Evolutionary conservation across 345 rosid genomes (phyloP), one percentile per base, ranked within the genome.

Genomic region (Melaleuca quinquenervia): DNA sequence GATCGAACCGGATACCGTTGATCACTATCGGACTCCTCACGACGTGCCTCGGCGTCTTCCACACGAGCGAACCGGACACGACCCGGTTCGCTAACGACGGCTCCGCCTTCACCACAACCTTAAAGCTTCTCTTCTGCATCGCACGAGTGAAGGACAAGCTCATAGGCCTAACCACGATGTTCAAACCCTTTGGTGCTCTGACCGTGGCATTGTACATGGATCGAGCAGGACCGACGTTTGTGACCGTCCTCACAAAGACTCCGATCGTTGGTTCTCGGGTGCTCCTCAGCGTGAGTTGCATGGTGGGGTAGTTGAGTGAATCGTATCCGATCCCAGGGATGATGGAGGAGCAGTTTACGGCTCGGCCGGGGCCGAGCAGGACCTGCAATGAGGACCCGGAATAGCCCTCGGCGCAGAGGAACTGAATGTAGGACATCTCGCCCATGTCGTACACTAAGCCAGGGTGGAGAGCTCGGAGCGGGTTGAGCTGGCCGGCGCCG

Each of bases 401-500:
- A 89, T 94, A 95, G 85, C 98, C 99, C 90, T 96, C 98, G 0
- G 75, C 91, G 53, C 99, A 95, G 32, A 96, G 88, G 92, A 95
- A 94, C 88, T 96, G 98, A 24, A 96, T 87, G 90, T 96, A 96
- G 60, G 92, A 90, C 91, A 95, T 90, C 75, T 91, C 93, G 16
- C 91, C 93, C 93, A 93, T 90, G 92, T 96, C 98, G 24, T 93
- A 95, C 84, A 96, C 90, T 84, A 95, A 87, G 20, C 98, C 98
- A 2, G 98, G 98, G 88, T 89, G 90, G 20, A 89, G 82, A 0
- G 99, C 96, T 86, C 88, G 89, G 4, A 62, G 48, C 3, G 99
- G 99, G 76, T 93, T 95, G 82, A 96, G 41, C 87, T 95, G 99
- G 54, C 99, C 98, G 6, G 94, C 95, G 26, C 99, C 99, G 18